Base-by-base conservation (phyloP, 768 basidiomycete genomes). In the Lyophyllum atratum region DNA sequence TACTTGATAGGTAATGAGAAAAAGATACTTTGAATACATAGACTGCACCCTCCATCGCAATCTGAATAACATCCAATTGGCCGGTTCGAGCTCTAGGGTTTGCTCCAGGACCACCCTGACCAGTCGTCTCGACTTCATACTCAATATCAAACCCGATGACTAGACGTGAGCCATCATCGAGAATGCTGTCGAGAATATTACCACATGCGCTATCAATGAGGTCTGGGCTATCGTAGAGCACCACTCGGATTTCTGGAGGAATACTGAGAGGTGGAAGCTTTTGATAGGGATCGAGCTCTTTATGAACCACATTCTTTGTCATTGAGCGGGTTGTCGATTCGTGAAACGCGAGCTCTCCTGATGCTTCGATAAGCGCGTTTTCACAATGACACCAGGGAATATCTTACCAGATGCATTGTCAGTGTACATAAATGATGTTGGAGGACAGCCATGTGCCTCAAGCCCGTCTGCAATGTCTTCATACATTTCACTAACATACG, bases 391-490 rank as follows among this genome's bases (percentile, higher is more conserved):
- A n/a, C n/a, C 7, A 33, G 26, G 11, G 22, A 25, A 43, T 0
- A 14, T 15, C 26, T 39, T 21, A 55, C 47, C 28, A 21, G 47
- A 40, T 2, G 47, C 47, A 49, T 55, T 49, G 33, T 55, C 39
- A 15, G 47, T 49, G 5, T 14, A 55, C 47, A 55, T 55, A 12
- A 49, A 49, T 0, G 31, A 19, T 5, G 54, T 55, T 39, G 54
- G 37, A 29, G 21, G 15, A 40, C 49, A 37, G 14, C 46, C 46
- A 49, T 55, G 46, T 2, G n/a, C 46, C 21, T 42, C 17, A 1
- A 55, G 53, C 11, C 45, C 44, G 21, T 54, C 45, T 5, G 53
- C 43, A 54, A 54, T 46, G n/a, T 54, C 53, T 44, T 54, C 33
- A 39, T 54, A 54, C 24, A 54, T 26, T 17, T 54, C 33, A 46